Conservation (phyloP, 129 eudicot species). For the Cynara cardunculus region DNA sequence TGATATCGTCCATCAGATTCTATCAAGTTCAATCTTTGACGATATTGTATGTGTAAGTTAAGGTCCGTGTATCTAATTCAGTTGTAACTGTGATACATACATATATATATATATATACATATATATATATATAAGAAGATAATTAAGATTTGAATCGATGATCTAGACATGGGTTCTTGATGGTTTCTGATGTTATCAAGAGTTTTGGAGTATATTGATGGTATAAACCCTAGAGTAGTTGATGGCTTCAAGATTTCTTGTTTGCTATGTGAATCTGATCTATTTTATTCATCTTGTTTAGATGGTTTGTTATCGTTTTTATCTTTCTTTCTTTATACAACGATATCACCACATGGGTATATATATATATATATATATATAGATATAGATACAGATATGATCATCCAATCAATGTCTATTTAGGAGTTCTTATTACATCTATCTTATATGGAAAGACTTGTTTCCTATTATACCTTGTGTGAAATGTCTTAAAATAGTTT, state of each 20-base stretch:
- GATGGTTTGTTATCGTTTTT: neutral
- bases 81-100: neutral
- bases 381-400: neutral
- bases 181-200: neutral
- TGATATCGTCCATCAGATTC: no score
- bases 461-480: slow-evolving; percentile 7
- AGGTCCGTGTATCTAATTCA: neutral
- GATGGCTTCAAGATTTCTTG: neutral
- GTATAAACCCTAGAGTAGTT: neutral
- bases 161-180: slow-evolving; percentile 1
- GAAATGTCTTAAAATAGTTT: neutral
- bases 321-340: neutral
- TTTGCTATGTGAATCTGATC: neutral
- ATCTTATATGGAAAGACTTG: neutral
- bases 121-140: neutral
- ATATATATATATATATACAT: no score
- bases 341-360: slow-evolving; percentile 6
- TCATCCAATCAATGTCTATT: slow-evolving; percentile 8
- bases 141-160: neutral
- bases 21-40: neutral
- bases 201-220: neutral
- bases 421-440: neutral
- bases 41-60: neutral
- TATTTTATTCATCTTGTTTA: slow-evolving; percentile 5
- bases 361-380: neutral